Base-by-base conservation (phyloP, 768 basidiomycete species). In the Brasilioporus rufonigricans region DNA sequence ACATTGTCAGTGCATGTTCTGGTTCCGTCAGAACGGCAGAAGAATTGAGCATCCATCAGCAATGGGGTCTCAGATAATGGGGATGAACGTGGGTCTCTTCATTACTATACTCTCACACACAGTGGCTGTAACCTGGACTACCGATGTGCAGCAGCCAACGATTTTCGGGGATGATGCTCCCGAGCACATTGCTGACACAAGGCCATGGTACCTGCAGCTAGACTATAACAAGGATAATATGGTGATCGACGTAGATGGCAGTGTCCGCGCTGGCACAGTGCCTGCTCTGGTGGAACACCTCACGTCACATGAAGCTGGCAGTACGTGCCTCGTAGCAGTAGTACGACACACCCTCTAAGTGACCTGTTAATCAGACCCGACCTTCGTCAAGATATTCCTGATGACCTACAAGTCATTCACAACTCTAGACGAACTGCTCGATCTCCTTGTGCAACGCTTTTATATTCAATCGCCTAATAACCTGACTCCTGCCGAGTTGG, bases 401-500 rank as follows among this genome's bases (percentile, higher is more conserved):
- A 87, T 97, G 83, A 97, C 96, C 1, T 97, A 92, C 78, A 92
- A 94, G 65, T 94, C 93, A 1, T 98, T 98, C 71, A 91, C 91
- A 16, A 86, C 85, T 6, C 76, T 90, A 43, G 82, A 90, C 52
- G 87, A 93, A 45, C 74, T 98, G 10, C 87, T 96, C 52, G 86
- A 93, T 54, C 77, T 89, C 18, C 84, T 98, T n/a, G 80, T 89
- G 8, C 77, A 81, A 41, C 85, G 96, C 18, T 98, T 93, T 73
- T 78, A 80, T 62, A 86, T 94, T 24, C 77, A 82, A 45, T 79
- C 90, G 21, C 96, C 94, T 0, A 77, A 80, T 6, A 84, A 80
- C 7, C 65, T 98, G 35, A 78, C 74, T 10, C 71, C 76, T 1
- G 62, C 75, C 6, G 87, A 99, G 69, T 68, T 77, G 35, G 80